phyloP scores from a whole-genome alignment of 2,329 filamentous ascomycete genomes.

The Cladosporium sp. region DNA sequence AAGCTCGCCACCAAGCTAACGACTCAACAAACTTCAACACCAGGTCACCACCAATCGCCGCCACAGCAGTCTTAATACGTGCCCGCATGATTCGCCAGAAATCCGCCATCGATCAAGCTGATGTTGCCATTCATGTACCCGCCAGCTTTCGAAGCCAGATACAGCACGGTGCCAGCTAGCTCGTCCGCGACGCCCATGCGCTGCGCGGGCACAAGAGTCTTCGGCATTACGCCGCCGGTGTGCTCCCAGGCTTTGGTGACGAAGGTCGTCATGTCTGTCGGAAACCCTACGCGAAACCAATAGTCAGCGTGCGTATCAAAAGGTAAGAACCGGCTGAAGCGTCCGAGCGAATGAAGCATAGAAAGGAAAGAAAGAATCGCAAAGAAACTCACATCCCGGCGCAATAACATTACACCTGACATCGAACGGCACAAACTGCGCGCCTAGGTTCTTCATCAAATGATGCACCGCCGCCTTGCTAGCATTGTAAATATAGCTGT shows the following conservation, averaged over 20 bases:
- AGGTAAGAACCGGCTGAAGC: no score
- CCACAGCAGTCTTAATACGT: slow-evolving; percentile 11
- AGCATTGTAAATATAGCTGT: slow-evolving; percentile 37
- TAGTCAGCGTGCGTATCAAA: no score
- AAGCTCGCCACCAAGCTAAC: neutral
- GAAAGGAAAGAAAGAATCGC: neutral
- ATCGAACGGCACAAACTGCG: slow-evolving; percentile 41
- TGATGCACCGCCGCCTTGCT: slow-evolving; percentile 42
- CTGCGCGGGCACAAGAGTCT: slow-evolving; percentile 26
- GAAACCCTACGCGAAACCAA: slow-evolving; percentile 26
- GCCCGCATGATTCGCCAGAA: slow-evolving; percentile 30
- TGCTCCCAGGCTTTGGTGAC: slow-evolving; percentile 33
- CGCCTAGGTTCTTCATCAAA: slow-evolving; percentile 42
- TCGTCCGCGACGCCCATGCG: slow-evolving; percentile 39
- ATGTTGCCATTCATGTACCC: slow-evolving; percentile 53
- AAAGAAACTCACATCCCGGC: slow-evolving; percentile 35
- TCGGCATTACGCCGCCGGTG: slow-evolving; percentile 27
- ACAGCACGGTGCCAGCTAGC: slow-evolving; percentile 47
- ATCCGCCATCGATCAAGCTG: slow-evolving; percentile 46
- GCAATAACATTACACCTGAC: slow-evolving; percentile 46
- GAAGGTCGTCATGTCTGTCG: slow-evolving; percentile 43
- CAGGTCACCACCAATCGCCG: neutral
- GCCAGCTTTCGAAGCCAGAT: slow-evolving; percentile 48
- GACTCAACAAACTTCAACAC: neutral
- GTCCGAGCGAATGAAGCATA: neutral